Evolutionary conservation across 768 basidiomycete species (phyloP), one percentile per base, ranked within the genome.

Genomic region (Rhodotorula graminis): DNA sequence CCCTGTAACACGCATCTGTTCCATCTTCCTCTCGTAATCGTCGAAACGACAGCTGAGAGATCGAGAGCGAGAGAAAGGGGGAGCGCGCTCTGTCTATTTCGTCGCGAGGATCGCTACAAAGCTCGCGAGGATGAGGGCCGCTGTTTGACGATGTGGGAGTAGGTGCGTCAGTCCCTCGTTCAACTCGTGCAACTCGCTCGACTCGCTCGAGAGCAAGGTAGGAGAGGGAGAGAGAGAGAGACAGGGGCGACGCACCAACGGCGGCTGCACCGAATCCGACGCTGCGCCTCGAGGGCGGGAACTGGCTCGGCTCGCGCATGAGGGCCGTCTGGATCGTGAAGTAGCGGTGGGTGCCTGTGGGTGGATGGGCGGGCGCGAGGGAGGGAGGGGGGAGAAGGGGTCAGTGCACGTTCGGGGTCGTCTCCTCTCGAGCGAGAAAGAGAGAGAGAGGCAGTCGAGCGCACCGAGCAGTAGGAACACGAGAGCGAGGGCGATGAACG

Each of bases 251-350:
- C 66, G 27, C 42, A 60, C 73, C 65, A 42, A 74, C 65, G 33
- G 65, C 67, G 53, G 64, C 49, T 16, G 65, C 47, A 0, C 52
- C 62, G 53, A 74, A 61, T 0, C 55, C 69, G 61, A 70, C 61
- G 46, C 61, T 67, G 10, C 69, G 42, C 6, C 69, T n/a, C 21
- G 73, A 74, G 0, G 73, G 73, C 29, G 73, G 73, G 46, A 74
- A 74, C 46, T 64, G 63, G 31, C 61, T 64, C 27, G 73, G 73
- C 23, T 37, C 64, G 11, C 29, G 16, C 69, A 74, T 70, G 29
- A 74, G 58, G 1, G 73, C 73, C 0, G 2, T 0, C n/a, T 74
- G 73, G 5, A 61, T 37, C 27, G 49, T n/a, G 29, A 74, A 74
- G 61, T 55, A 74, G 15, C 73, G 73, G 37, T 61, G 57, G 7